A percentile compares a stretch with the other conserved stretches of the same genome.
Conservation (phyloP, 129 eudicot species). For the Gnaphalium uliginosum region DNA sequence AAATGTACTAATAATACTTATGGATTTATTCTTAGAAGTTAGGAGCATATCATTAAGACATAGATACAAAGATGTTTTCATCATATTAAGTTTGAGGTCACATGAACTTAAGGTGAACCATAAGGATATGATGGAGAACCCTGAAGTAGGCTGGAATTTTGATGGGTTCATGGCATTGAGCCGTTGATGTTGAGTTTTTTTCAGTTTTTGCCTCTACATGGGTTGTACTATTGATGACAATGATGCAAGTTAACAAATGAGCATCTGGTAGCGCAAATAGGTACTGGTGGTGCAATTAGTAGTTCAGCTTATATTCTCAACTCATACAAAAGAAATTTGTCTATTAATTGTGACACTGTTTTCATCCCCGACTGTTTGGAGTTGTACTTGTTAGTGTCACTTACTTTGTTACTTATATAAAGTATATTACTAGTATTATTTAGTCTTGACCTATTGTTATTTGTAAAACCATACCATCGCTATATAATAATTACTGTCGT, state of each 20-base stretch:
- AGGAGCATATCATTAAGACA: constrained; percentile 8
- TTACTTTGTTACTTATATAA: neutral
- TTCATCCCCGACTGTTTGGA: neutral
- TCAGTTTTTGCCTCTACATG: constrained; percentile 6
- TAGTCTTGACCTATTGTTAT: neutral
- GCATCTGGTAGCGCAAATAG: neutral
- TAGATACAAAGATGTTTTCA: neutral
- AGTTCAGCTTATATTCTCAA: neutral
- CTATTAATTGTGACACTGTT: neutral
- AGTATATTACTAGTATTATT: neutral
- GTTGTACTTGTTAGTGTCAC: neutral
- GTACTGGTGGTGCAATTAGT: neutral
- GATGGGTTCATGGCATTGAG: neutral
- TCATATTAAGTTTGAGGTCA: neutral
- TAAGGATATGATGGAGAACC: neutral
- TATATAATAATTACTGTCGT: neutral
- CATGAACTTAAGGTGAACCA: neutral
- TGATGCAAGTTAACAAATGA: neutral
- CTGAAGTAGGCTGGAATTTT: neutral
- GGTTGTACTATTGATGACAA: neutral
- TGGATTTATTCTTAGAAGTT: constrained; percentile 9
- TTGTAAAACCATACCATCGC: neutral
- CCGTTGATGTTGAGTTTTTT: no score
- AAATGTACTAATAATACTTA: neutral
- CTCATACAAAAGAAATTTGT: neutral